These are phyloP conservation scores for Drosera capensis DNA, from an alignment of 148 eudicot genomes.

Conservation along the genomic window DNA sequence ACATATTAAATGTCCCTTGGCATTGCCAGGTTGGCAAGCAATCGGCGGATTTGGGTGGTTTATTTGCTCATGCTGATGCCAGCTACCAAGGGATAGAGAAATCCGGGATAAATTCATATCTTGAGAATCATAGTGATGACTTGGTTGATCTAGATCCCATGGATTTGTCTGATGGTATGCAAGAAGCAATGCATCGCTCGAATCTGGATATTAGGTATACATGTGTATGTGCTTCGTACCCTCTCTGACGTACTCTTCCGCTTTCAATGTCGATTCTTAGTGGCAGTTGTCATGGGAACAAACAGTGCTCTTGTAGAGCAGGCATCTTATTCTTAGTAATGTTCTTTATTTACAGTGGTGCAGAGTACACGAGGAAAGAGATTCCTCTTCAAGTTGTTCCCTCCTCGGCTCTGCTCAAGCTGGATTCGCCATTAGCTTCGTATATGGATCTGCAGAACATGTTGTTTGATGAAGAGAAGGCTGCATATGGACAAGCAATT, in stretches of 20 bases:
- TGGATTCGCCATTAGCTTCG: slow-evolving; percentile 69
- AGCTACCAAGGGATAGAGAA: slow-evolving; percentile 25
- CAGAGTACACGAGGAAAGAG: slow-evolving; percentile 81
- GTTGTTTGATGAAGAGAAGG: slow-evolving; percentile 73
- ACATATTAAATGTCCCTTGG: slow-evolving; percentile 2
- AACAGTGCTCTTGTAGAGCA: too few relatives aligned
- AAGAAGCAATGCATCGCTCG: slow-evolving; percentile 95
- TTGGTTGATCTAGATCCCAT: slow-evolving; percentile 62
- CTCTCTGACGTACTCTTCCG: too few relatives aligned
- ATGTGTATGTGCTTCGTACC: too few relatives aligned
- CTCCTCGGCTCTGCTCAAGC: slow-evolving; percentile 53
- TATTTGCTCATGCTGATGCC: slow-evolving; percentile 47
- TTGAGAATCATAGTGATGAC: slow-evolving; percentile 20
- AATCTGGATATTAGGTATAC: slow-evolving; percentile 91
- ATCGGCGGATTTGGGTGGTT: slow-evolving; percentile 41
- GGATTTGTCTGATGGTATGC: slow-evolving; percentile 96
- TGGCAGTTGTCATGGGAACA: too few relatives aligned
- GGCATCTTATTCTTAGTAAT: slow-evolving; percentile 9
- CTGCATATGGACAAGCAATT: slow-evolving; percentile 82
- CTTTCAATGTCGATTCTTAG: too few relatives aligned
- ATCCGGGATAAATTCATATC: slow-evolving; percentile 25
- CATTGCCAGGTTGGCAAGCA: slow-evolving; percentile 28
- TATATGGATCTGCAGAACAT: slow-evolving; percentile 70
- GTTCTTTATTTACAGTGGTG: slow-evolving; percentile 55
- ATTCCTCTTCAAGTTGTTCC: slow-evolving; percentile 80